Evolutionary conservation across 805 yeast genomes (phyloP).

Genomic region (Cyberlindnera maclurae): DNA sequence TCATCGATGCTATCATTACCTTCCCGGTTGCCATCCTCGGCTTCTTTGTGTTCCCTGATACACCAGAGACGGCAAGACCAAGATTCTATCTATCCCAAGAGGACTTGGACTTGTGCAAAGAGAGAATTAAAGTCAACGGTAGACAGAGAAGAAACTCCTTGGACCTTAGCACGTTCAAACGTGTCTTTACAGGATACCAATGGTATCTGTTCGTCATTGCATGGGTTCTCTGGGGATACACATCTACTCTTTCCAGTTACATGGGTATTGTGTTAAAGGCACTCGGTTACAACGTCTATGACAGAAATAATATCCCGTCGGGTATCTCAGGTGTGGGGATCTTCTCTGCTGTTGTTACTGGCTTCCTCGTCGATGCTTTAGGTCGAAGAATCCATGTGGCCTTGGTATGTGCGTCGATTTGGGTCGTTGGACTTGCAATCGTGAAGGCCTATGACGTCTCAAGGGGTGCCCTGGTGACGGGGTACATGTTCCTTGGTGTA

Average conservation of each 20-base stretch:
- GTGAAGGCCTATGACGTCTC: conserved; percentile 14
- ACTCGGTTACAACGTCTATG: conserved; percentile 17
- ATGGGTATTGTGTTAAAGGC: conserved; percentile 16
- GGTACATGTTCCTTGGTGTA: conserved; percentile 10
- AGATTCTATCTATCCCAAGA: conserved; percentile 13
- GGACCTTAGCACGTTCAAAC: conserved; percentile 10
- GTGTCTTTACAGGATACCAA: conserved; percentile 15
- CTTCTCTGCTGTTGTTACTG: conserved; percentile 12
- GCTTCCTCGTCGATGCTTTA: conserved; percentile 13
- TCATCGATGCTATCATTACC: conserved; percentile 40
- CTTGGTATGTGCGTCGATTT: conserved; percentile 2
- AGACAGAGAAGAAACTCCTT: conserved; percentile 6
- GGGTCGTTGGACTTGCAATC: conserved; percentile 15
- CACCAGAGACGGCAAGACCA: conserved; percentile 21
- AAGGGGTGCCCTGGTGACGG: conserved; percentile 5
- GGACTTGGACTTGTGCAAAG: conserved; percentile 11
- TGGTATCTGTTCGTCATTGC: conserved; percentile 17
- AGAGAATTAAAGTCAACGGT: no score
- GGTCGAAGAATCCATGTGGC: conserved; percentile 15
- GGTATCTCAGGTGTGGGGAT: conserved; percentile 15
- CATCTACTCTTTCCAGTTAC: conserved; percentile 8
- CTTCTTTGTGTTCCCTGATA: conserved; percentile 36
- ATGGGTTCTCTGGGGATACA: conserved; percentile 12
- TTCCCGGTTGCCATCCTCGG: conserved; percentile 46
- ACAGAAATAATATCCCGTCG: conserved; percentile 21